These are phyloP conservation scores for Dalbergia cultrata DNA, from an alignment of 306 rosid genomes.

Conservation along the genomic window DNA sequence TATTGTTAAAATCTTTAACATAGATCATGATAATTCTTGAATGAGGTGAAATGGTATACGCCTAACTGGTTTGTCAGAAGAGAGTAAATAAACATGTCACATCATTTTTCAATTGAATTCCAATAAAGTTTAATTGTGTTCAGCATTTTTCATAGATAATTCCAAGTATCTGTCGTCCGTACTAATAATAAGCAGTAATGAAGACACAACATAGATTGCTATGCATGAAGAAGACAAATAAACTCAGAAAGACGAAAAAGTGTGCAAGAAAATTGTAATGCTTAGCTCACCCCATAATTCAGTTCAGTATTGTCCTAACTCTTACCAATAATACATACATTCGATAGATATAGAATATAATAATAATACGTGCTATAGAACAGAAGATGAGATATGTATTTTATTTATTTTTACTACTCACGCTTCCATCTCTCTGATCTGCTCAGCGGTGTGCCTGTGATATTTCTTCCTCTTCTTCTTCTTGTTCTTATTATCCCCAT, in stretches of 20 bases:
- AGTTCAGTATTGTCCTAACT: not conserved
- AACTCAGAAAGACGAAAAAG: slow-evolving; percentile 19
- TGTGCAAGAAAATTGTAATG: slow-evolving; percentile 23
- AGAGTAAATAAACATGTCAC: no score
- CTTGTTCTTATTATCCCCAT: slow-evolving; percentile 56
- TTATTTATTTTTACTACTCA: slow-evolving; percentile 27
- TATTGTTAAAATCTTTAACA: no score
- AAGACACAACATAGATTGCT: slow-evolving; percentile 11
- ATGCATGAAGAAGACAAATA: slow-evolving; percentile 1
- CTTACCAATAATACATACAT: not conserved
- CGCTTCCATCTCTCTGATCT: slow-evolving; percentile 99
- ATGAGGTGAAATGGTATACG: no score
- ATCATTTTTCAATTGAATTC: no score
- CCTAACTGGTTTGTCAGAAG: no score
- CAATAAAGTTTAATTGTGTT: no score
- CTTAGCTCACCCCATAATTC: not conserved
- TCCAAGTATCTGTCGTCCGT: slow-evolving; percentile 11
- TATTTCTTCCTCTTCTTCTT: slow-evolving; percentile 91
- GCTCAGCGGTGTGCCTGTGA: slow-evolving; percentile 90
- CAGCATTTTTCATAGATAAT: not conserved
- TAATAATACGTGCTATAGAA: no score
- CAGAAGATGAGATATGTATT: not conserved
- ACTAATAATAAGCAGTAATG: not conserved
- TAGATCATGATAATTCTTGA: no score
- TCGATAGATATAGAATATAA: no score